Evolutionary conservation across 306 rosid genomes (phyloP).

Genomic region (Astragalus glycyphyllos): DNA sequence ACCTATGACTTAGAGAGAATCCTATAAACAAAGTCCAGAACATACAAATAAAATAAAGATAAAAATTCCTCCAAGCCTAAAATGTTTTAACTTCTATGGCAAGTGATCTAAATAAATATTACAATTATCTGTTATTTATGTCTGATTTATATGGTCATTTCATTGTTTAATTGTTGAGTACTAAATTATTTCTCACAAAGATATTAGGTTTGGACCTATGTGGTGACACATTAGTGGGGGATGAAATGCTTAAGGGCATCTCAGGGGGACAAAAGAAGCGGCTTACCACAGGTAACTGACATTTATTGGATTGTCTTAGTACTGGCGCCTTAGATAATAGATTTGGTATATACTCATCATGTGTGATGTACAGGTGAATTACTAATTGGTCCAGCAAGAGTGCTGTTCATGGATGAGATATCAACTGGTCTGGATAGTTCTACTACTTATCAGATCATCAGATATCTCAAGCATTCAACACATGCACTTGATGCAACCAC

Average conservation of each 20-base stretch:
- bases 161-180: conserved; percentile 38
- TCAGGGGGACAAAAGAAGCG: conserved; percentile 99
- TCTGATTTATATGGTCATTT: conserved; percentile 10
- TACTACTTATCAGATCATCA: conserved; percentile 89
- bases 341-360: conserved; percentile 47
- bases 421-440: conserved; percentile 98
- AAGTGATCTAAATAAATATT: not conserved
- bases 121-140: conserved; percentile 14
- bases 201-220: conserved; percentile 98
- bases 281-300: conserved; percentile 84
- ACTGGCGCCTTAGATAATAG: conserved; percentile 25
- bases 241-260: conserved; percentile 98
- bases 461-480: conserved; percentile 90
- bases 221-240: conserved; percentile 98
- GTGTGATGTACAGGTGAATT: conserved; percentile 77
- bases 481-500: conserved; percentile 88
- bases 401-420: conserved; percentile 97
- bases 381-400: conserved; percentile 97
- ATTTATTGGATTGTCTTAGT: conserved; percentile 27
- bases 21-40: not conserved
- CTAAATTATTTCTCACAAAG: conserved; percentile 81
- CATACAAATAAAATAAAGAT: not conserved
- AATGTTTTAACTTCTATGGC: conserved; percentile 2
- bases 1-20: not conserved
- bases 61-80: not conserved